phyloP scores from a whole-genome alignment of 1,139 yeast genomes.

The Suhomyces chickasaworum region DNA sequence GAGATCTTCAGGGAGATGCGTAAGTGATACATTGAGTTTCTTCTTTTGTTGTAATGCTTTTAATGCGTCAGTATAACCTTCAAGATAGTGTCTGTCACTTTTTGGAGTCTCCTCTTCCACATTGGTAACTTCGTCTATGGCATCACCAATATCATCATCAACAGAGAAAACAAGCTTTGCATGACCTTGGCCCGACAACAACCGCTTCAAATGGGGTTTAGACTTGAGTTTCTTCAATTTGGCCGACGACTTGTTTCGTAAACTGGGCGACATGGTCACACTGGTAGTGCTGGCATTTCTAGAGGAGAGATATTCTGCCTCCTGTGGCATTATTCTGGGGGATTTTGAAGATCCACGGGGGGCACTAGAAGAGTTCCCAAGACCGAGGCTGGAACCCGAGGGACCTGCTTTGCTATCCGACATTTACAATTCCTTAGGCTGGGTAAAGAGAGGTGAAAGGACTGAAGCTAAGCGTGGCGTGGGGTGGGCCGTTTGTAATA shows the following conservation, averaged over 20 bases:
- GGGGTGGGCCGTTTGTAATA: conserved; percentile 1
- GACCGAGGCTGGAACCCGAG: not conserved
- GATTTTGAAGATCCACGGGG: conserved; percentile 11
- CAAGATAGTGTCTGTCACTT: conserved; percentile 62
- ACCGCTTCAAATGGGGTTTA: conserved; percentile 29
- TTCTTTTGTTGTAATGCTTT: conserved; percentile 39
- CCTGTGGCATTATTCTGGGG: conserved; percentile 11
- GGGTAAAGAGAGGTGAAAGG: not conserved
- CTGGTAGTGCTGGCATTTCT: conserved; percentile 14
- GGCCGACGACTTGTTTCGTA: conserved; percentile 14
- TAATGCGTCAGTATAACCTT: conserved; percentile 73
- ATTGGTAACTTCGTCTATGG: conserved; percentile 35
- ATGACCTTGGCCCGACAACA: conserved; percentile 21
- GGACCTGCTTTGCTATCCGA: conserved; percentile 3
- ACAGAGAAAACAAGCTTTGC: conserved; percentile 59
- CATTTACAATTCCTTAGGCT: not conserved
- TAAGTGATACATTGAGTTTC: conserved; percentile 5
- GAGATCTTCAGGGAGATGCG: conserved; percentile 17
- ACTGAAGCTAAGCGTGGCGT: not conserved
- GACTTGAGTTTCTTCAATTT: conserved; percentile 24
- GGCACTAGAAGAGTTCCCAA: conserved; percentile 1
- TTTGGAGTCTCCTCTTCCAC: conserved; percentile 39
- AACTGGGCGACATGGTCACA: conserved; percentile 16
- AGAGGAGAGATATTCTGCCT: conserved; percentile 7
- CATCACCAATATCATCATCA: conserved; percentile 63